phyloP scores from a whole-genome alignment of 2,329 filamentous ascomycete species.

The Claviceps africana region DNA sequence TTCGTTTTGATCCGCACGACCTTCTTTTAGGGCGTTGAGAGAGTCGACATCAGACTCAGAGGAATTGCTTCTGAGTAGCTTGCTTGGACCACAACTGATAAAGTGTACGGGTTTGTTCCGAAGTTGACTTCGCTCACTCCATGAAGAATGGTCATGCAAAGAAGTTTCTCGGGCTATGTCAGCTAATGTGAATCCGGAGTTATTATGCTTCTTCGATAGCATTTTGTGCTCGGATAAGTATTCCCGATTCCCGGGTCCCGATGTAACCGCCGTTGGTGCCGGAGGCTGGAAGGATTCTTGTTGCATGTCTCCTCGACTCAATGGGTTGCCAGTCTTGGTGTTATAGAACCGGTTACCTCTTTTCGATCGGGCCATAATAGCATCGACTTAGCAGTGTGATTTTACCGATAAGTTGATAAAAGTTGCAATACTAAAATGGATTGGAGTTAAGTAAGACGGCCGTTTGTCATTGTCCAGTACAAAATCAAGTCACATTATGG shows the following conservation, averaged over 20 bases:
- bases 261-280: not conserved
- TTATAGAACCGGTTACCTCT: not conserved
- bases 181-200: conserved; percentile 17
- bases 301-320: not conserved
- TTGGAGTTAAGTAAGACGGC: not conserved
- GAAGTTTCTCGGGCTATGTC: conserved; percentile 38
- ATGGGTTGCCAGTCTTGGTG: not conserved
- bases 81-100: conserved; percentile 36
- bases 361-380: conserved; percentile 1
- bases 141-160: conserved; percentile 27
- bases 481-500: not conserved
- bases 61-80: conserved; percentile 27
- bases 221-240: not conserved
- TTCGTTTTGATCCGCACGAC: not conserved
- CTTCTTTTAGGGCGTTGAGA: conserved; percentile 2
- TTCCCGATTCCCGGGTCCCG: no score
- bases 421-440: not conserved
- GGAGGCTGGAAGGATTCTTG: not conserved
- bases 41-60: not conserved
- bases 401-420: not conserved
- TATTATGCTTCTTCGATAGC: not conserved
- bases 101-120: conserved; percentile 37
- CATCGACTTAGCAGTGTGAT: not conserved
- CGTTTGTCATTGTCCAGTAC: not conserved
- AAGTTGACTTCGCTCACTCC: conserved; percentile 26